Conservation (phyloP, 2,329 filamentous ascomycete genomes). For the Penicillium sp. region DNA sequence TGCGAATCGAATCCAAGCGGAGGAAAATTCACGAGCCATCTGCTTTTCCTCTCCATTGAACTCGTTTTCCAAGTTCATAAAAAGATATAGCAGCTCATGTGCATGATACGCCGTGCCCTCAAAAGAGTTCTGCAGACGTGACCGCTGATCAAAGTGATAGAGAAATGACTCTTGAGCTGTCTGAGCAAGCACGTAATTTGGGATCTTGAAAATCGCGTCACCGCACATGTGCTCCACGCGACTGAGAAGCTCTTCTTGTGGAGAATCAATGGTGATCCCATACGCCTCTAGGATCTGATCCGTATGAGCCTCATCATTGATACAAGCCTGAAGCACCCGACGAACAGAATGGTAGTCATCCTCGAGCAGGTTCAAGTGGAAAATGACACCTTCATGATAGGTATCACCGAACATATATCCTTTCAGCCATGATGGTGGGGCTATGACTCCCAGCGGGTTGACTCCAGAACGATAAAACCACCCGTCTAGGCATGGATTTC, state of each 20-base stretch:
- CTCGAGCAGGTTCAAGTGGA: conserved; percentile 24
- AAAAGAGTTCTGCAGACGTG: conserved; percentile 21
- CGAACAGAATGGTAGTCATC: conserved; percentile 18
- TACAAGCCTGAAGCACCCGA: conserved; percentile 5
- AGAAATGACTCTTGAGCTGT: not conserved
- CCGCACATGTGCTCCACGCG: conserved; percentile 28
- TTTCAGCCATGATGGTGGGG: conserved; percentile 23
- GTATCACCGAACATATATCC: conserved; percentile 27
- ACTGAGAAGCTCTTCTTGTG: conserved; percentile 9
- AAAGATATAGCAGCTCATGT: conserved; percentile 28
- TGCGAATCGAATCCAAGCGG: conserved; percentile 25
- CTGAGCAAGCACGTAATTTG: conserved; percentile 19
- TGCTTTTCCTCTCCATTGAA: conserved; percentile 15
- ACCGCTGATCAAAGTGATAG: conserved; percentile 31
- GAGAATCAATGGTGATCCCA: conserved; percentile 12
- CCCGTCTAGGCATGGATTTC: conserved; percentile 28
- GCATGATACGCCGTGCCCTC: conserved; percentile 31
- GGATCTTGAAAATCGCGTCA: conserved; percentile 28
- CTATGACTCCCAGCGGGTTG: conserved; percentile 13
- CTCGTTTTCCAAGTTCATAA: conserved; percentile 23
- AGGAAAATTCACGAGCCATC: conserved; percentile 21
- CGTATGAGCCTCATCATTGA: conserved; percentile 11
- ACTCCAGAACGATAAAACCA: conserved; percentile 22
- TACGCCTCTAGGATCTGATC: conserved; percentile 23
- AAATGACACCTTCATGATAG: conserved; percentile 30